Conservation (phyloP, 1,139 yeast species). For the Geotrichum candidum region DNA sequence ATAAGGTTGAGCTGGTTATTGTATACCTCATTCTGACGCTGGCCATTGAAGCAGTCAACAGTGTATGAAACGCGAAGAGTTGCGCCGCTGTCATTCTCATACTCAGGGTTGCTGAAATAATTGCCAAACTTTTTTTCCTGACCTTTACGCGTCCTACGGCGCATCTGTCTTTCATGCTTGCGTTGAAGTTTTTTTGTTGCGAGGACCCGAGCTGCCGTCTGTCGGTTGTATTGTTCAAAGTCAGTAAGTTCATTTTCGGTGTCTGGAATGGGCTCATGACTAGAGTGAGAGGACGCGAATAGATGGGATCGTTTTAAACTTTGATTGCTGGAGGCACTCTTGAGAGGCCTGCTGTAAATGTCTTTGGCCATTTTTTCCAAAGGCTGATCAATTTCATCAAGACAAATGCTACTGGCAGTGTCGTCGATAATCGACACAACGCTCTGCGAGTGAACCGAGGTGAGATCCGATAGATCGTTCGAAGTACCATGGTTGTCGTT, state of each 20-base stretch:
- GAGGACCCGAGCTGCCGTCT: conserved; percentile 35
- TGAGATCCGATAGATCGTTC: not conserved
- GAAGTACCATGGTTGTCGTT: not conserved
- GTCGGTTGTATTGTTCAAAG: conserved; percentile 37
- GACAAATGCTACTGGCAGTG: conserved; percentile 32
- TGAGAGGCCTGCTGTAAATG: conserved; percentile 11
- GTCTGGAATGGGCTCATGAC: not conserved
- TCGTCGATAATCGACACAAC: conserved; percentile 24
- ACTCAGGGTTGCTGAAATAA: conserved; percentile 23
- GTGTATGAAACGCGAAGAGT: conserved; percentile 24
- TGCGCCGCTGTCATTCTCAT: conserved; percentile 11
- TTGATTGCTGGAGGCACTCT: not conserved
- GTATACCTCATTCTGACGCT: conserved; percentile 27
- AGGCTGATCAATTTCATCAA: conserved; percentile 31
- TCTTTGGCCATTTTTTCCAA: conserved; percentile 16
- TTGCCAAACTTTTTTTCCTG: conserved; percentile 25
- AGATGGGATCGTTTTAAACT: not conserved
- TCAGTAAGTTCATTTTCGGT: conserved; percentile 27
- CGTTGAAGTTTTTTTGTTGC: conserved; percentile 28
- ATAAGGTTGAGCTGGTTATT: conserved; percentile 28
- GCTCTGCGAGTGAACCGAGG: conserved; percentile 3
- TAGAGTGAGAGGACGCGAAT: not conserved
- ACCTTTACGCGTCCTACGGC: conserved; percentile 12
- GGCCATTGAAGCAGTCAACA: conserved; percentile 29
- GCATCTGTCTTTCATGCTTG: conserved; percentile 20